Conservation (phyloP, 129 eudicot genomes). For the Arctium minus region DNA sequence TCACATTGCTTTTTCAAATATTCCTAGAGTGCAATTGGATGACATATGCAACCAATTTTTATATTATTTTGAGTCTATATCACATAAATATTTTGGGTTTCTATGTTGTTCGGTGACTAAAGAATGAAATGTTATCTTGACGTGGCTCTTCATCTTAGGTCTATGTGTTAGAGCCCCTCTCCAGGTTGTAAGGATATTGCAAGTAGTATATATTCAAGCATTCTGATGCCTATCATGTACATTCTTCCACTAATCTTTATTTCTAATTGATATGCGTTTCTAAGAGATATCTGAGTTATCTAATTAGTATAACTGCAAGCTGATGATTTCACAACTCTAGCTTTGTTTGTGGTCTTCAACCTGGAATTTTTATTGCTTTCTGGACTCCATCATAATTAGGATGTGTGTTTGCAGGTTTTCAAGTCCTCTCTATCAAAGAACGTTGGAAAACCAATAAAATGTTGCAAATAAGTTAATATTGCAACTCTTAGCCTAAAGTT, state of each 20-base stretch:
- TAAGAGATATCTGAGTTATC: neutral
- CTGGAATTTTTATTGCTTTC: neutral
- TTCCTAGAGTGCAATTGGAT: constrained; percentile 9
- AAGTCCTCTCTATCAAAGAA: neutral
- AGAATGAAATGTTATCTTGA: neutral
- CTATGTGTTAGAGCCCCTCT: neutral
- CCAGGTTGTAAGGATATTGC: neutral
- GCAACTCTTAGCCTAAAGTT: neutral
- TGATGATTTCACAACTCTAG: neutral
- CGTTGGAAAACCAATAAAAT: neutral
- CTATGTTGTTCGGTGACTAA: neutral
- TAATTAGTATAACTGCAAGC: neutral
- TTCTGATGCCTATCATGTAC: neutral
- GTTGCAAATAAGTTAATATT: neutral
- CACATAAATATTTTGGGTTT: neutral
- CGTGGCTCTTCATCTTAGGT: neutral
- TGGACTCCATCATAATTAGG: neutral
- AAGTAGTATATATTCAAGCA: neutral
- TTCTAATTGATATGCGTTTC: neutral
- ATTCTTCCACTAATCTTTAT: neutral
- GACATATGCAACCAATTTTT: neutral
- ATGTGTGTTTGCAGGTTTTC: neutral
- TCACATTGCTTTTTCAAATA: neutral
- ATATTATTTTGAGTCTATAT: neutral
- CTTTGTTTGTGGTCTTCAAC: neutral